Base-by-base conservation (phyloP, 768 basidiomycete species). In the Mrakia frigida region DNA sequence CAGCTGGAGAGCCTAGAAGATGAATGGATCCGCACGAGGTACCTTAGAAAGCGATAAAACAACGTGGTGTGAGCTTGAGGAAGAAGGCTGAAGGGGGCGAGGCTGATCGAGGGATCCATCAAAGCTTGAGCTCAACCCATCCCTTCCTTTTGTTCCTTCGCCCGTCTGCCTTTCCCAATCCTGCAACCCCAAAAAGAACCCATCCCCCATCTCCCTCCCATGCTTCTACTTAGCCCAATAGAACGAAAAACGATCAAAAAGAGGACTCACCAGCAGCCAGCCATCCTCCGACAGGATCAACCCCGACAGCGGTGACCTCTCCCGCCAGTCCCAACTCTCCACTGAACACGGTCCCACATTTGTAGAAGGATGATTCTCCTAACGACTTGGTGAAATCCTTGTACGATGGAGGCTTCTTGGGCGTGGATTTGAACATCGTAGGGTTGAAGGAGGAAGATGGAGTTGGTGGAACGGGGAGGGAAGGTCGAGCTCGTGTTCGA, bases 1-100 rank as follows among this genome's bases (percentile, higher is more conserved):
- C 90, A 5, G 90, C 88, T 3, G 89, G 87, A 7, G 87, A 86
- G 2, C 93, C 94, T 78, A 89, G 87, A 35, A 94, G 79, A 74
- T 89, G 85, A 46, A 94, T 86, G 1, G 81, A 75, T 0, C 93
- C 92, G n/a, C 83, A 53, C 14, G 72, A 73, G 10, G 70, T 71
- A 39, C 76, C 76, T 77, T 52, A 6, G 23, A 10, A 28, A 23
- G 21, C 7, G 33, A 6, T 6, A 61, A 37, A 13, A 7, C 7
- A 23, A 33, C 18, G 28, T 1, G 18, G 3, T 46, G 39, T 68
- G 35, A 68, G 65, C 65, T 68, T 9, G 23, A 18, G 63, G 31
- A 21, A 13, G n/a, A 13, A 28, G 28, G 60, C n/a, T n/a, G 25
- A 21, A 35, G 14, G 33, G 13, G 18, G 18, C 10, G 18, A 21